Percentiles rank a stretch among this genome's conserved stretches.
Evolutionary conservation across 164 flowering plant genomes (phyloP).

Genomic region (Pachysandra terminalis): DNA sequence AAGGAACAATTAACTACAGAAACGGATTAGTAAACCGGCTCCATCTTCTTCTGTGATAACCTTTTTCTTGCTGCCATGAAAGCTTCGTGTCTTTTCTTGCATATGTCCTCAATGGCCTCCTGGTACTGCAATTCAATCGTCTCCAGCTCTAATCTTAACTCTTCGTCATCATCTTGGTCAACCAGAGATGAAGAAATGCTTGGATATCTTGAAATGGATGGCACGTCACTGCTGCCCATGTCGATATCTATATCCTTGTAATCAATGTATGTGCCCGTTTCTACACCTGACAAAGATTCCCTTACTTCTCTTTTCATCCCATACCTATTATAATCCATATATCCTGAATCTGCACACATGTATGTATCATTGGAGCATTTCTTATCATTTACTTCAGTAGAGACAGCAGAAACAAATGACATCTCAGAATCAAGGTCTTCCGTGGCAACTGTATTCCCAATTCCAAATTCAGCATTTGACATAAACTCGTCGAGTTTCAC

Average conservation of each 20-base stretch:
- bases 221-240: not conserved
- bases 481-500: conserved; percentile 19
- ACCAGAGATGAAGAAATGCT: conserved; percentile 26
- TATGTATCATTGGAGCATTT: conserved; percentile 11
- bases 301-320: conserved; percentile 7
- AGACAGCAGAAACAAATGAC: conserved; percentile 36
- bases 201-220: conserved; percentile 13
- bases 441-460: conserved; percentile 4
- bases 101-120: conserved; percentile 41
- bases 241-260: conserved; percentile 6
- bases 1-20: not conserved
- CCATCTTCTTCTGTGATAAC: conserved; percentile 35
- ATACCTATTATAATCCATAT: conserved; percentile 14
- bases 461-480: conserved; percentile 19
- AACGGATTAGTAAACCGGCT: conserved; percentile 16
- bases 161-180: conserved; percentile 23
- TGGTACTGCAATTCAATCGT: conserved; percentile 49
- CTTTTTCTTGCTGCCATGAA: conserved; percentile 41
- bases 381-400: conserved; percentile 25
- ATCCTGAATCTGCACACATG: conserved; percentile 19
- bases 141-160: conserved; percentile 39
- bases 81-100: conserved; percentile 45
- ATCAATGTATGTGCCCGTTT: conserved; percentile 5
- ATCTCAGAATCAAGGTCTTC: conserved; percentile 31
- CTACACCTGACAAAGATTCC: conserved; percentile 12